Conservation (phyloP, 306 rosid species). For the Hippophae gyantsensis region DNA sequence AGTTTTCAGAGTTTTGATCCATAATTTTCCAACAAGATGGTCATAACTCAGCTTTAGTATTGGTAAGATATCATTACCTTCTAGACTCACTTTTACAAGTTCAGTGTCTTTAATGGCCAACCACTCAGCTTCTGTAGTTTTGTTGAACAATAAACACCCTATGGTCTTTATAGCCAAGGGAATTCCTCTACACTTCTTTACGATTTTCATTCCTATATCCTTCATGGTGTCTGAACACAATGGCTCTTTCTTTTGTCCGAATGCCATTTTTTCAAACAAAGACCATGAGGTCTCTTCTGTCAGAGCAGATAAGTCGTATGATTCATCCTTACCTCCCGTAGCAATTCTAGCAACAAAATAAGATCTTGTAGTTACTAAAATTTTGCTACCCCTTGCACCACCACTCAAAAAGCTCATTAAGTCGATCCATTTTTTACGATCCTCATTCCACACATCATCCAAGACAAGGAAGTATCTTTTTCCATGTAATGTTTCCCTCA, state of each 20-base stretch:
- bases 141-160: background rate
- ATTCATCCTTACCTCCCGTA: background rate
- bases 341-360: background rate
- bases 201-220: slow-evolving; percentile 9
- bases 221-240: background rate
- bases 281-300: background rate
- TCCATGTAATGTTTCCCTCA: background rate
- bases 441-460: slow-evolving; percentile 2
- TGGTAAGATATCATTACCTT: background rate
- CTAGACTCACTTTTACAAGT: background rate
- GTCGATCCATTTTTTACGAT: background rate
- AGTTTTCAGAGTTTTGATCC: no score
- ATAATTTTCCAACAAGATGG: background rate
- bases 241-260: background rate
- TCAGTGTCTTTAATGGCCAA: slow-evolving; percentile 1
- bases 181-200: slow-evolving; percentile 11
- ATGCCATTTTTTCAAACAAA: slow-evolving; percentile 5
- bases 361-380: background rate
- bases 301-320: background rate
- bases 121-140: background rate
- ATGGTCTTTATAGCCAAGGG: slow-evolving; percentile 4
- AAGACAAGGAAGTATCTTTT: background rate
- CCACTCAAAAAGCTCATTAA: background rate
- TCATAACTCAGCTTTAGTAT: background rate
- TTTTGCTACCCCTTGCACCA: slow-evolving; percentile 5